Conservation (phyloP, 176 grass and related monocot genomes). For the Lolium multiflorum region DNA sequence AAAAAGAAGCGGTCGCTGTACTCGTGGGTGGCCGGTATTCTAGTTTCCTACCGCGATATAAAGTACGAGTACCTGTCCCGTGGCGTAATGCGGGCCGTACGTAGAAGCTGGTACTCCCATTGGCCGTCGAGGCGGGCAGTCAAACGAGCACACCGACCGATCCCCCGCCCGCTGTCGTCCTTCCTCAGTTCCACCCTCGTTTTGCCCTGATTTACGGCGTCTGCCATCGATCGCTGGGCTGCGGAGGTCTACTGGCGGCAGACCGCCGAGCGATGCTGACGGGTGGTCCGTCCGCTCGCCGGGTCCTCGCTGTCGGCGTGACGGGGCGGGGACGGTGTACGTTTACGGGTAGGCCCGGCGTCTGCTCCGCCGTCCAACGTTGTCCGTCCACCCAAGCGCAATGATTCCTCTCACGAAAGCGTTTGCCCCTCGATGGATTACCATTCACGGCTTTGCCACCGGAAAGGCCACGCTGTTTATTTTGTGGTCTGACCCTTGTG, state of each 20-base stretch:
- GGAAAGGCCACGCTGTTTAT: background rate
- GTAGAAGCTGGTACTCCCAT: background rate
- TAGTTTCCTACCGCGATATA: no score
- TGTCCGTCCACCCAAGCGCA: constrained; percentile 44
- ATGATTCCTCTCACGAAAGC: constrained; percentile 38
- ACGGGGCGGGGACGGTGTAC: background rate
- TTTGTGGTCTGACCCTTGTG: background rate
- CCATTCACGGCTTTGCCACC: constrained; percentile 37
- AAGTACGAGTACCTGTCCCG: background rate
- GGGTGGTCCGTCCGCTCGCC: fast-evolving
- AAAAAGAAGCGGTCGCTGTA: background rate
- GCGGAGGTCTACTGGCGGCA: background rate
- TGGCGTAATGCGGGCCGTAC: no score
- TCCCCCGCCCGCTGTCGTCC: background rate
- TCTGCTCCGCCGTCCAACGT: constrained; percentile 42
- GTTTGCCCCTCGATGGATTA: constrained; percentile 34
- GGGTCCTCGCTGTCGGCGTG: background rate
- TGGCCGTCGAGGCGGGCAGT: constrained; percentile 20
- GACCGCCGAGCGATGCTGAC: background rate
- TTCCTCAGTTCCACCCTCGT: fast-evolving
- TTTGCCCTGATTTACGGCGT: background rate
- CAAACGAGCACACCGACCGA: constrained; percentile 38
- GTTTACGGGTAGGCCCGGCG: background rate
- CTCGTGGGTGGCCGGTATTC: background rate
- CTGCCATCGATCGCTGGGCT: constrained; percentile 1